These are phyloP conservation scores for Casuarina equisetifolia DNA, from an alignment of 306 rosid species.

Conservation along the genomic window DNA sequence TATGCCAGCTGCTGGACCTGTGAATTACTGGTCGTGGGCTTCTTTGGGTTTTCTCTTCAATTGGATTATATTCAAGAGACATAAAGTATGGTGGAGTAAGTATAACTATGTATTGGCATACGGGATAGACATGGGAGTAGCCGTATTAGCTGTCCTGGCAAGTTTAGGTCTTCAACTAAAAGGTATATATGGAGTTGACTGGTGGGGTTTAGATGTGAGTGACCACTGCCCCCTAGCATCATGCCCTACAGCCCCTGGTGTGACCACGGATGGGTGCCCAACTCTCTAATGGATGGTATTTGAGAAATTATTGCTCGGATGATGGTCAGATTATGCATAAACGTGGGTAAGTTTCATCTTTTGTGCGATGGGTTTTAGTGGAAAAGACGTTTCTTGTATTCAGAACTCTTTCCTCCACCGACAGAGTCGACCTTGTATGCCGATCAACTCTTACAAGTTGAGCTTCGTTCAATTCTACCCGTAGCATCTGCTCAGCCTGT, in stretches of 20 bases:
- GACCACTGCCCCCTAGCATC: neutral
- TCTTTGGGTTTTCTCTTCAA: constrained; percentile 40
- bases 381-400: too few relatives aligned
- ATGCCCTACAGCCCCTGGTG: neutral
- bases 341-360: too few relatives aligned
- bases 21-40: constrained; percentile 35
- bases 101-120: neutral
- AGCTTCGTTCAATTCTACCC: too few relatives aligned
- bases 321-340: too few relatives aligned
- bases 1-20: constrained; percentile 33
- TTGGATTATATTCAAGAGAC: constrained; percentile 29
- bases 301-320: too few relatives aligned
- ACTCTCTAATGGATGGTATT: neutral
- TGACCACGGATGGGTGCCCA: neutral
- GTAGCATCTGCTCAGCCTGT: too few relatives aligned
- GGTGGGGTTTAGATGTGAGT: too few relatives aligned
- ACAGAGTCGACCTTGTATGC: too few relatives aligned
- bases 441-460: too few relatives aligned
- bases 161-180: neutral
- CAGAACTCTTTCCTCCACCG: too few relatives aligned
- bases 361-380: too few relatives aligned
- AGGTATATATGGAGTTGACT: neutral
- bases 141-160: neutral
- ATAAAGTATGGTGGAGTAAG: constrained; percentile 28
- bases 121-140: constrained; percentile 9